A percentile compares a stretch with the other conserved stretches of the same genome.
Evolutionary conservation across 176 grass and related monocot species (phyloP).

Genomic region (Bromus sterilis): DNA sequence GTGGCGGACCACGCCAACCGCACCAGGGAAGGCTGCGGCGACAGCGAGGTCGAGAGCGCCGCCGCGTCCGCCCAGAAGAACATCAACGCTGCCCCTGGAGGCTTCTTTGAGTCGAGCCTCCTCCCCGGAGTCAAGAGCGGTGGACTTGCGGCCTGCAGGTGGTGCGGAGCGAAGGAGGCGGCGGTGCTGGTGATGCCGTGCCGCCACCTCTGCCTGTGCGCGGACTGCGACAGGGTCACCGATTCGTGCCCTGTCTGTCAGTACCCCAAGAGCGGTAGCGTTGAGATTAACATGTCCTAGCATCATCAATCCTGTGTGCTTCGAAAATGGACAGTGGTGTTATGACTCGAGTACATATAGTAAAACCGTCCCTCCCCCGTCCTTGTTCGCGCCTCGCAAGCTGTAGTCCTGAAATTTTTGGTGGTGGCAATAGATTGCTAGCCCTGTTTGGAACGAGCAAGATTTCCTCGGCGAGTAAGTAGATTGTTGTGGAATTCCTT

Average conservation of each 20-base stretch:
- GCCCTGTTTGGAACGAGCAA: background rate
- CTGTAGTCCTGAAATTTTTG: background rate
- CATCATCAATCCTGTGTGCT: background rate
- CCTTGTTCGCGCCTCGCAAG: background rate
- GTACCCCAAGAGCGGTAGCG: constrained; percentile 34
- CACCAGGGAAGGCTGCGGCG: constrained; percentile 37
- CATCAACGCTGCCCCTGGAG: background rate
- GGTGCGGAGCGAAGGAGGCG: constrained; percentile 19
- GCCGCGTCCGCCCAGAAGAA: background rate
- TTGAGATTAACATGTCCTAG: constrained; percentile 48
- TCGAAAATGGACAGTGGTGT: background rate
- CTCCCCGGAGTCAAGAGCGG: background rate
- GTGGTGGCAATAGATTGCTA: background rate
- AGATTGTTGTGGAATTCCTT: background rate
- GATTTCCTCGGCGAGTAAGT: background rate
- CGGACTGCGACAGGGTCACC: constrained; percentile 25
- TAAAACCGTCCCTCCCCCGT: background rate
- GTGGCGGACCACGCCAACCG: constrained; percentile 32
- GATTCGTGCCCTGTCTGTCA: constrained; percentile 38
- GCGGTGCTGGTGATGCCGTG: constrained; percentile 52
- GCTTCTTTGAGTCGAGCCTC: constrained; percentile 18
- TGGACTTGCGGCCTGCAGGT: constrained; percentile 19
- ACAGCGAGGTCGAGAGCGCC: constrained; percentile 29
- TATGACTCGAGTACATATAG: constrained; percentile 9
- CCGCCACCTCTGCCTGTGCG: constrained; percentile 56